Evolutionary conservation across 1,284 basidiomycete species (phyloP).

Genomic region (Ustilago cynodontis): DNA sequence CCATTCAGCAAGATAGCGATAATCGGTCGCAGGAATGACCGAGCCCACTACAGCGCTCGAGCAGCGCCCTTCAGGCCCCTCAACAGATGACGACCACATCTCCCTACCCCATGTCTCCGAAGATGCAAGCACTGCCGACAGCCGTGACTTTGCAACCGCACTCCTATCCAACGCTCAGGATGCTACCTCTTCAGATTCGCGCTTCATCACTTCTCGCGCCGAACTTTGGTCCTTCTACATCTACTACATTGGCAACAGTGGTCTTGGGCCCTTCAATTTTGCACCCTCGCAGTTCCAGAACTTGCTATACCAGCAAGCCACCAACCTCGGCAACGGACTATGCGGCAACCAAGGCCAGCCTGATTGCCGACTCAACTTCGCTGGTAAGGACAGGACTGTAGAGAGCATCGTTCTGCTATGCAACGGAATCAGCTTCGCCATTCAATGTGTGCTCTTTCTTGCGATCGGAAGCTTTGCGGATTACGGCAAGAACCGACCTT

Average conservation of each 20-base stretch:
- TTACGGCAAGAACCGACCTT: conserved; percentile 48
- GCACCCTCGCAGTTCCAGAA: conserved; percentile 83
- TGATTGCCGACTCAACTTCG: conserved; percentile 73
- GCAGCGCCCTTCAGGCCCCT: background rate
- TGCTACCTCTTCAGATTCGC: conserved; percentile 15
- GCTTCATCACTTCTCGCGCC: conserved; percentile 19
- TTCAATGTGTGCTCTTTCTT: conserved; percentile 75
- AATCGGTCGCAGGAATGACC: conserved; percentile 3
- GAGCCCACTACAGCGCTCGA: background rate
- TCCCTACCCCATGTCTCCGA: conserved; percentile 17
- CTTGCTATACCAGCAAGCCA: conserved; percentile 73
- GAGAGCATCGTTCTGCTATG: conserved; percentile 55
- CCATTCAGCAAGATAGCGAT: background rate
- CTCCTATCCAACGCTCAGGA: conserved; percentile 26
- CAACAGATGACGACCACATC: conserved; percentile 10
- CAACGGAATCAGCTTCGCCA: conserved; percentile 60
- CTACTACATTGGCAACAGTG: conserved; percentile 81
- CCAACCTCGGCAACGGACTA: conserved; percentile 73
- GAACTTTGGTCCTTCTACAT: conserved; percentile 79
- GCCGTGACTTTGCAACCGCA: conserved; percentile 16
- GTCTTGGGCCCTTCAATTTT: conserved; percentile 76
- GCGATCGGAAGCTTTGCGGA: conserved; percentile 78
- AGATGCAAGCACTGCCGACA: conserved; percentile 7
- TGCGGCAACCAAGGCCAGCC: conserved; percentile 48
- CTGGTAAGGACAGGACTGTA: conserved; percentile 50